Percentiles rank a stretch among this genome's conserved stretches.
Evolutionary conservation across 1,284 basidiomycete species (phyloP).

Genomic region (Sparassis latifolia): DNA sequence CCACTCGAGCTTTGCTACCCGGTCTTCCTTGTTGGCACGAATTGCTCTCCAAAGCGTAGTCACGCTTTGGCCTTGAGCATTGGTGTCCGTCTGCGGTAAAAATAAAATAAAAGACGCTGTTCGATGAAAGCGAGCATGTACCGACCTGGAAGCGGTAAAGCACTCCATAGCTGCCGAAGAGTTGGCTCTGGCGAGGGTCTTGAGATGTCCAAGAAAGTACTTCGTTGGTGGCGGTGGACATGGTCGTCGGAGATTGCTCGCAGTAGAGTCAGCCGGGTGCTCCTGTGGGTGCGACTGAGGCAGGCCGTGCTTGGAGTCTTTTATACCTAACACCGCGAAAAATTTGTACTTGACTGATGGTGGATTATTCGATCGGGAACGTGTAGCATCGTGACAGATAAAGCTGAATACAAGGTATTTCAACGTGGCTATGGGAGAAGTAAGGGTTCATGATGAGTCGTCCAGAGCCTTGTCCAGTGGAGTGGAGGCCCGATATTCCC

Average conservation of each 20-base stretch:
- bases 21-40: slow-evolving; percentile 75
- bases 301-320: slow-evolving; percentile 22
- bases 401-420: slow-evolving; percentile 53
- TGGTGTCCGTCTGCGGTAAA: slow-evolving; percentile 50
- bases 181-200: slow-evolving; percentile 72
- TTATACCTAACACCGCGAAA: slow-evolving; percentile 30
- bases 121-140: slow-evolving; percentile 1
- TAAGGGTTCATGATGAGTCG: slow-evolving; percentile 43
- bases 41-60: slow-evolving; percentile 73
- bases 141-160: slow-evolving; percentile 75
- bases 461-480: slow-evolving; percentile 58
- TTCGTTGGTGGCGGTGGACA: slow-evolving; percentile 55
- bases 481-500: slow-evolving; percentile 55
- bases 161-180: slow-evolving; percentile 75
- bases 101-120: background rate
- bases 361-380: slow-evolving; percentile 64
- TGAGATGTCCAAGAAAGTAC: slow-evolving; percentile 80
- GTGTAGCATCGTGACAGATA: slow-evolving; percentile 65
- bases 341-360: slow-evolving; percentile 44
- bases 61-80: slow-evolving; percentile 54
- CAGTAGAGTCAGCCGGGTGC: slow-evolving; percentile 14
- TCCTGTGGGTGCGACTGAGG: slow-evolving; percentile 19
- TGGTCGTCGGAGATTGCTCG: slow-evolving; percentile 25
- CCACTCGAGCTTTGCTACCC: slow-evolving; percentile 82
- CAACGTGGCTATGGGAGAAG: slow-evolving; percentile 67